Base-by-base conservation (phyloP, 208 protist species). In the Leishmania lainsoni region DNA sequence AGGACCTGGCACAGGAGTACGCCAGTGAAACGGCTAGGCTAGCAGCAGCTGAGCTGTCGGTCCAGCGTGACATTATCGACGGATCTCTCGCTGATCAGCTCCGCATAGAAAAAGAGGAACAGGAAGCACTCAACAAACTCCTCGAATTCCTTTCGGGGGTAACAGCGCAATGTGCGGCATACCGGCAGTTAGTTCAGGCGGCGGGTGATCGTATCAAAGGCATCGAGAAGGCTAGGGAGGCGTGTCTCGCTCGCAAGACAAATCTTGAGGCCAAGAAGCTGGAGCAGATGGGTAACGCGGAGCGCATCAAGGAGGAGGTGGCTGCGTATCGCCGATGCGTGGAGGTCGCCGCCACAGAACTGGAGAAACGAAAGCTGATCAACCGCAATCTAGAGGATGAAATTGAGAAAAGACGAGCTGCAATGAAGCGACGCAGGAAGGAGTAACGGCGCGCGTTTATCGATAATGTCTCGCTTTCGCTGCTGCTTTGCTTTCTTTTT, bases 211-310 rank as follows among this genome's bases (percentile, higher is more conserved):
- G 56, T 20, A 83, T 84, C 22, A 61, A 58, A 22, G 56, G 72
- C 3, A 86, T 84, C 35, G 81, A 87, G 51, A 65, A 77, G 29
- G 73, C 88, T 22, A 80, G 54, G 12, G 58, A 78, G 29, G 88
- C 76, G 17, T 87, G 83, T 61, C 35, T 79, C 16, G 78, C 20
- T n/a, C 78, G 86, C 32, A 89, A 86, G 29, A 35, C 76, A 0
- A 45, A 80, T 32, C 76, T 94, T 39, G 87, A 94, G 63, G 81
- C 87, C n/a, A 85, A 78, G 69, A 94, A 91, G 51, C 63, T 77
- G 20, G 69, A 86, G 29, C 90, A 93, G 79, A 93, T 93, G 92
- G 87, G 87, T 58, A 90, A 94, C 56, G 86, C 85, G 45, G 91
- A 92, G 45, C 80, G 80, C n/a, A 91, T 88, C 32, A 86, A 87